Percentiles rank a stretch among this genome's conserved stretches.
phyloP scores from a whole-genome alignment of 1,284 basidiomycete species.

The Naganishia cerealis region DNA sequence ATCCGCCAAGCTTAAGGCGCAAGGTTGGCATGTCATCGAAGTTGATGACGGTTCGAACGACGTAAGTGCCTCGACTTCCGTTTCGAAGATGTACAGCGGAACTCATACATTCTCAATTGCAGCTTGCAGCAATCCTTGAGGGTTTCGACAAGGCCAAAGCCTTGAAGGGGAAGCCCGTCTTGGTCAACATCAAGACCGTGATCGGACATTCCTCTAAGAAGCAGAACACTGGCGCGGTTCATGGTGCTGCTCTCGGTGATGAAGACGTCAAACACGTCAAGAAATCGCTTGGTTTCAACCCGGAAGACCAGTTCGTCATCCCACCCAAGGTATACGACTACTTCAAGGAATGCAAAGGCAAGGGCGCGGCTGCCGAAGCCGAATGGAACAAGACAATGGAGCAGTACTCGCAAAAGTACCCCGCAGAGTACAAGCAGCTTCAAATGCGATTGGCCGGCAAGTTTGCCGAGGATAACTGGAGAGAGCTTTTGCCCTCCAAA shows the following conservation, averaged over 20 bases:
- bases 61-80: slow-evolving; percentile 32
- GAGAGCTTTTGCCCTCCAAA: slow-evolving; percentile 45
- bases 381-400: slow-evolving; percentile 45
- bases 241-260: slow-evolving; percentile 47
- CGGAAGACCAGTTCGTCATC: slow-evolving; percentile 43
- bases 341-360: slow-evolving; percentile 41
- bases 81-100: not conserved
- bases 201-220: slow-evolving; percentile 48
- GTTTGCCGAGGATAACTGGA: slow-evolving; percentile 30
- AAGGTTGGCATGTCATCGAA: slow-evolving; percentile 50
- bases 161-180: slow-evolving; percentile 46
- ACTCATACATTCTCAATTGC: slow-evolving; percentile 8
- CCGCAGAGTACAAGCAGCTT: slow-evolving; percentile 41
- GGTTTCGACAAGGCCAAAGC: slow-evolving; percentile 45
- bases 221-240: slow-evolving; percentile 42
- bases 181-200: slow-evolving; percentile 49
- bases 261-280: slow-evolving; percentile 49
- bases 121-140: slow-evolving; percentile 46
- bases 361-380: slow-evolving; percentile 40
- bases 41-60: slow-evolving; percentile 48
- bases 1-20: slow-evolving; percentile 46
- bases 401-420: slow-evolving; percentile 42
- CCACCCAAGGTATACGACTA: slow-evolving; percentile 44
- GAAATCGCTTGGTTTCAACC: slow-evolving; percentile 44
- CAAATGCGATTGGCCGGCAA: slow-evolving; percentile 42